Percentiles rank a stretch among this genome's conserved stretches.
phyloP scores from a whole-genome alignment of 768 basidiomycete genomes.

The Saitozyma sp. region DNA sequence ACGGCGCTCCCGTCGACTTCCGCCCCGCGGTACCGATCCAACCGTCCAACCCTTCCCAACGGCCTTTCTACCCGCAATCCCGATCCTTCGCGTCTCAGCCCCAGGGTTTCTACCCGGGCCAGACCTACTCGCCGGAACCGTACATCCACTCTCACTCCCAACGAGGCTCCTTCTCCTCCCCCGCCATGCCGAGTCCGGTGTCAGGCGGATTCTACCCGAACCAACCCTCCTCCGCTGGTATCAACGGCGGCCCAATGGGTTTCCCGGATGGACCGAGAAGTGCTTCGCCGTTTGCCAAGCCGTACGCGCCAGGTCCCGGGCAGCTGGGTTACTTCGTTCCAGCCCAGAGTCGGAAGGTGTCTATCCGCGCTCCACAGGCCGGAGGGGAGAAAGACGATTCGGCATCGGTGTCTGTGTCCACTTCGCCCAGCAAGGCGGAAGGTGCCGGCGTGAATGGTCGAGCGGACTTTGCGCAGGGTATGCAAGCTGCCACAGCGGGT shows the following conservation, averaged over 20 bases:
- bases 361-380: constrained; percentile 22
- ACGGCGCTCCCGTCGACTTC: constrained; percentile 16
- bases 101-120: constrained; percentile 16
- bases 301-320: background rate
- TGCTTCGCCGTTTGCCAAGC: constrained; percentile 13
- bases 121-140: constrained; percentile 10
- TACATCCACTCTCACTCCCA: constrained; percentile 13
- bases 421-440: background rate
- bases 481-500: background rate
- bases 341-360: constrained; percentile 22
- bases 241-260: background rate
- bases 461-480: no score
- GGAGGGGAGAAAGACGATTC: background rate
- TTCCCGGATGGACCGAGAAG: no score
- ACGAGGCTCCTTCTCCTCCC: constrained; percentile 22
- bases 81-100: constrained; percentile 6
- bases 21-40: constrained; percentile 6
- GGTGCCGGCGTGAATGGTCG: background rate
- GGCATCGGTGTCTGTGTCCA: constrained; percentile 1
- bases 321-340: constrained; percentile 29
- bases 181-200: background rate
- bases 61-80: constrained; percentile 8
- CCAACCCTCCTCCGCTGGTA: background rate
- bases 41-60: constrained; percentile 1
- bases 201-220: background rate